Base-by-base conservation (phyloP, 2,329 filamentous ascomycete genomes). In the Knoxdaviesia capensis region DNA sequence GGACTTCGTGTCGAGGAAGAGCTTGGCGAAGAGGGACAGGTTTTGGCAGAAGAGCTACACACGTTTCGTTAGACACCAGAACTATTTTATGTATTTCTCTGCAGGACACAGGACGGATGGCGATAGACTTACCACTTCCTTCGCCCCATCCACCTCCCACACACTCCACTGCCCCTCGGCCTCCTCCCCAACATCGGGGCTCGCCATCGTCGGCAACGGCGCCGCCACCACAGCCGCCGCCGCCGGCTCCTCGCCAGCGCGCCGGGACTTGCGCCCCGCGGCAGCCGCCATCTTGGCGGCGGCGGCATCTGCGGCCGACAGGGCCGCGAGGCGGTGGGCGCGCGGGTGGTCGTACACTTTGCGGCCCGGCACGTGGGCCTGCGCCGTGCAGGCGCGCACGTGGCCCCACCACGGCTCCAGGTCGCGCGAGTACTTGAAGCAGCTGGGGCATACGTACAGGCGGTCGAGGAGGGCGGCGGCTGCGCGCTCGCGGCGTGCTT, bases 1-100 rank as follows among this genome's bases (percentile, higher is more conserved):
- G 6, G 85, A 94, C 56, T 98, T 98, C 55, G 92, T 94, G 59
- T 96, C 87, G 48, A 98, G 80, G 59, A 96, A 98, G 38, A 98
- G 74, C 60, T 96, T 98, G 31, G 86, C 87, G 57, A 96, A 94
- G 38, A 98, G 77, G 7, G 84, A 94, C 8, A 98, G 71, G 52
- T 94, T 94, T 60, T 96, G 90, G 50, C 85, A 87, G 57, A 93
- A 96, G 31, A 94, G 71, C 69, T 78, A 46, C 30, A 38, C 41
- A 20, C 20, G 5, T 5, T 28, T 7, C n/a, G 43, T 55, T 44
- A 50, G 43, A 40, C 20, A 36, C 10, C 10, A 40, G n/a, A 7
- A 38, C 30, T 6, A 6, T 10, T 41, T 2, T 30, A 50, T 20
- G 3, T 20, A 2, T 20, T 20, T 20, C 20, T 20, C 20, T 20